Evolutionary conservation across 108 stramenopile genomes (phyloP), one percentile per base, ranked within the genome.

Genomic region (Stephanodiscus minutulus): DNA sequence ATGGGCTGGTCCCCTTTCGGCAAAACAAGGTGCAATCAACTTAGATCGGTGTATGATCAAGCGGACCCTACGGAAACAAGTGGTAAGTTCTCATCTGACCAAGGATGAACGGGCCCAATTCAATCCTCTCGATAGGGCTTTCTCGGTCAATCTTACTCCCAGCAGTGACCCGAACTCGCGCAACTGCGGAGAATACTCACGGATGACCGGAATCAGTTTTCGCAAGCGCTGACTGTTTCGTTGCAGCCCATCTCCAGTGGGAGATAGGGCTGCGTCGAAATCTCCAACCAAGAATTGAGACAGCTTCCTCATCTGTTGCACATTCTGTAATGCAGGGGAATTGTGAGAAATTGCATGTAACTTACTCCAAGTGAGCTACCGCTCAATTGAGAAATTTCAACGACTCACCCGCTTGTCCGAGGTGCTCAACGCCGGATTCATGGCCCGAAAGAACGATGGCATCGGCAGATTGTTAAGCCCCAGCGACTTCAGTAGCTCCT

Each of bases 261-360:
- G 55, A n/a, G 66, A 59, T 3, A 84, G 47, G 7, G 83, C 87
- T 25, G 82, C 85, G 43, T 93, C 89, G 59, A 81, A 88, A 60
- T 93, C 92, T 44, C 92, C 92, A 3, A 84, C 56, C 12, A 93
- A 58, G 67, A 93, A 93, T 50, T 83, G 73, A 12, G 89, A 77
- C 2, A 93, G 77, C 59, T 86, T 88, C n/a, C 87, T 62, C 68
- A 93, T 93, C 63, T 93, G 92, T 47, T 91, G 75, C 0, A 91
- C 88, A 72, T 85, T 85, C 60, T 85, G 60, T 37, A 11, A n/a
- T 18, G 24, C 18, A 67, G 17, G 66, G 4, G 18, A 50, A 33
- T 49, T 68, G 3, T 54, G 66, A 28, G 49, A 21, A 10, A 37
- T 17, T 48, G 12, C 4, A 22, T 17, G 36, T 20, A 21, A 28